Base-by-base conservation (phyloP, 1,139 yeast genomes). In the Yamadazyma kanchanaburiensis region DNA sequence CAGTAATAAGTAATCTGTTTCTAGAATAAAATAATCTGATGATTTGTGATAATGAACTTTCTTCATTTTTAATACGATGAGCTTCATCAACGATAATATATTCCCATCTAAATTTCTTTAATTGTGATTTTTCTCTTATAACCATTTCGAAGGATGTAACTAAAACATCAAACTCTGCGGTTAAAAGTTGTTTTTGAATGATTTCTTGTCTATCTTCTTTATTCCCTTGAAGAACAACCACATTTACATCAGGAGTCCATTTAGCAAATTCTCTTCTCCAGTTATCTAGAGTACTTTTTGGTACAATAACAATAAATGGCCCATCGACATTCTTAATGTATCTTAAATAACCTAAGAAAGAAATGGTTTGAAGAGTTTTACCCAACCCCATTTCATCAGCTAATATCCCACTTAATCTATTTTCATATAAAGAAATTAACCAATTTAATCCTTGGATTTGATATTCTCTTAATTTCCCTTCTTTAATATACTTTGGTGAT, bases 191-290 rank as follows among this genome's bases (percentile, higher is more conserved):
- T 23, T 76, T 61, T 34, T 76, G 74, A 28, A 91, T 74, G 26
- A 87, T 55, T 3, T 70, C 63, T 0, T 66, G 61, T 48, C 98
- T 74, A 31, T 73, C 79, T 14, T 86, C 94, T 55, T 89, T 89
- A 44, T 76, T 77, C 30, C 98, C 98, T 51, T 87, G 95, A 19
- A 91, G 58, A 3, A 89, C 87, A 26, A 87, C 69, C 0, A 84
- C 88, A 39, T 81, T 79, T 6, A 91, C 94, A n/a, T 88, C 96
- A 0, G 97, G 96, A 0, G 96, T 88, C 97, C 97, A 91, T 49
- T 77, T 81, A 31, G 78, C 77, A 57, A 91, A 87, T 55, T 91
- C 98, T 51, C 97, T 74, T 45, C 86, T 70, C 98, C 98, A 91
- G 56, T 91, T 91, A 53, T 91, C 95, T 36, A 91, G 64, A 0